phyloP scores from a whole-genome alignment of 2,329 filamentous ascomycete species.

The Fusarium lateritium region DNA sequence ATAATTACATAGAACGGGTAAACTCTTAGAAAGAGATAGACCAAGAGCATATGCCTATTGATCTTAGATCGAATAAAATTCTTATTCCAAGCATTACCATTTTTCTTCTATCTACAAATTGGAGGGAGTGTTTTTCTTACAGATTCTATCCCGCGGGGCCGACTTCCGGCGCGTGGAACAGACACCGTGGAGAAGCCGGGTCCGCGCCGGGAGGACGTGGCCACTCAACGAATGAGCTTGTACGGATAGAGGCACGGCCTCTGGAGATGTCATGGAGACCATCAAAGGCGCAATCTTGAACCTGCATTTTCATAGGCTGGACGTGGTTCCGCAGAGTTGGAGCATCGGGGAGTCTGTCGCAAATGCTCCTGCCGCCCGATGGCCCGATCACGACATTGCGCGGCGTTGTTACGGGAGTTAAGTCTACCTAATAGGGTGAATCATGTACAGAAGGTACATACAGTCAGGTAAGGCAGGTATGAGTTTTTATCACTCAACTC shows the following conservation, averaged over 20 bases:
- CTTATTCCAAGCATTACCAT: neutral
- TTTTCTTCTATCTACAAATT: neutral
- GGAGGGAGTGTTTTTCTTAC: neutral
- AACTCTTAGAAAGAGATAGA: neutral
- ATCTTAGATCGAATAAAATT: neutral
- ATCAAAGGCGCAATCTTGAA: conserved; percentile 44
- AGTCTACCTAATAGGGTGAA: conserved; percentile 8
- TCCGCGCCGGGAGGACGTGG: conserved; percentile 2
- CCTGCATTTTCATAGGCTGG: conserved; percentile 32
- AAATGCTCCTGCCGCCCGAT: conserved; percentile 39
- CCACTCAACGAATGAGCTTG: conserved; percentile 34
- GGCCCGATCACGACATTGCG: conserved; percentile 42
- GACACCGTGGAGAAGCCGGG: conserved; percentile 26
- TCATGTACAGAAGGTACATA: conserved; percentile 7
- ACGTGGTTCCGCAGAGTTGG: conserved; percentile 3
- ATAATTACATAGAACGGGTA: conserved; percentile 29
- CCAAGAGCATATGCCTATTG: conserved; percentile 1
- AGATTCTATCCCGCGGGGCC: conserved; percentile 23
- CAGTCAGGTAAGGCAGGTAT: conserved; percentile 7
- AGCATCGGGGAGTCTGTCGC: conserved; percentile 30
- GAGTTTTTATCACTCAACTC: conserved; percentile 24
- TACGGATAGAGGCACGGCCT: conserved; percentile 18
- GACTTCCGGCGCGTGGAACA: conserved; percentile 45
- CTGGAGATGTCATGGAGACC: conserved; percentile 30
- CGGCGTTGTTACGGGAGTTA: conserved; percentile 27